A percentile compares a stretch with the other conserved stretches of the same genome.
These are phyloP conservation scores for Codiaeum variegatum DNA, from an alignment of 441 rosid species.

Conservation along the genomic window DNA sequence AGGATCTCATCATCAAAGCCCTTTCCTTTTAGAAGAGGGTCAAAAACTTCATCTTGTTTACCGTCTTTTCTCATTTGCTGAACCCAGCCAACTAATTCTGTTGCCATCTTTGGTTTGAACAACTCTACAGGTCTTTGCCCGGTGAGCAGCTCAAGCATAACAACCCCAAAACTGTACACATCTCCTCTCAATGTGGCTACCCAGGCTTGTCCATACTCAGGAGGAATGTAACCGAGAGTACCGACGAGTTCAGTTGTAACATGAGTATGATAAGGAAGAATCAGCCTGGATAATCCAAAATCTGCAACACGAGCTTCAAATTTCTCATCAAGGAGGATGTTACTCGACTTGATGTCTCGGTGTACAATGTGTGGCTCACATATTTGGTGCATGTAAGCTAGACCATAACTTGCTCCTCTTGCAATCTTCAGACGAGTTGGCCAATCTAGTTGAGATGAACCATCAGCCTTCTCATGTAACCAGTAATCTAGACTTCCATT, in stretches of 20 bases:
- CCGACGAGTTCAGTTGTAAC: not conserved
- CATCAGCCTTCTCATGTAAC: not conserved
- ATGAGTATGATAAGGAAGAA: constrained; percentile 3
- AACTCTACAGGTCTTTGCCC: not conserved
- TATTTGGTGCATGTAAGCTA: constrained; percentile 1
- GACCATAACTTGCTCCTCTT: not conserved
- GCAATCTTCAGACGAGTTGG: not conserved
- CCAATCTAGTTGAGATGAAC: not conserved
- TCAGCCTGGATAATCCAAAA: not conserved
- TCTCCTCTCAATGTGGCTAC: constrained; percentile 3
- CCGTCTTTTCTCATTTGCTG: not conserved
- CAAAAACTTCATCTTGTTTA: not conserved
- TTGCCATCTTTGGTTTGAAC: not conserved
- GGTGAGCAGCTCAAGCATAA: not conserved
- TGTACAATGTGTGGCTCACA: not conserved
- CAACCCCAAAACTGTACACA: not conserved
- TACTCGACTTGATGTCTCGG: not conserved
- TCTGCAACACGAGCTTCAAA: not conserved
- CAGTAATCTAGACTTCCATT: constrained; percentile 3
- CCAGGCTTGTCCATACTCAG: not conserved
- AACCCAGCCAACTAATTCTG: not conserved
- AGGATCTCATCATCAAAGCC: not conserved
- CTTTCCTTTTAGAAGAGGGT: not conserved
- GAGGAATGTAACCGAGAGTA: constrained; percentile 3
- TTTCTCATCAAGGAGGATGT: not conserved